A percentile compares a stretch with the other conserved stretches of the same genome.
These are phyloP conservation scores for Ogataea methylovora DNA, from an alignment of 805 yeast genomes.

Conservation along the genomic window DNA sequence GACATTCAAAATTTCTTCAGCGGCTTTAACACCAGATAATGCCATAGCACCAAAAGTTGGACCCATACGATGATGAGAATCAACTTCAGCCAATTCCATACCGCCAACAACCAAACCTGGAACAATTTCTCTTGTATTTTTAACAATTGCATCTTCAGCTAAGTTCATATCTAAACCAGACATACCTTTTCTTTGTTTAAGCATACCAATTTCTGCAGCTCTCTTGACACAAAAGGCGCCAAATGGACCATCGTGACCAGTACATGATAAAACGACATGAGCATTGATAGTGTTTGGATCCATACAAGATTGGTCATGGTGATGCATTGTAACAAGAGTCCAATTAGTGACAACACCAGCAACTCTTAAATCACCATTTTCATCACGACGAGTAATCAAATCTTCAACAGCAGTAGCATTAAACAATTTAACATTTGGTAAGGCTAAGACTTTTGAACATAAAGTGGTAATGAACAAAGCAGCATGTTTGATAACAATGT, in stretches of 20 bases:
- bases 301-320: conserved; percentile 74
- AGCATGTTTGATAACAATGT: conserved; percentile 75
- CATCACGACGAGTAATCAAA: conserved; percentile 62
- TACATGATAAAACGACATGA: conserved; percentile 57
- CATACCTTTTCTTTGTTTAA: conserved; percentile 70
- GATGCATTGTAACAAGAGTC: conserved; percentile 72
- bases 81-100: conserved; percentile 74
- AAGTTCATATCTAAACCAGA: conserved; percentile 73
- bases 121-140: conserved; percentile 55
- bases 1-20: conserved; percentile 36
- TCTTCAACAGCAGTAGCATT: conserved; percentile 80
- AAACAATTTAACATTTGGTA: conserved; percentile 71
- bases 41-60: conserved; percentile 83
- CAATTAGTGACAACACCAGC: conserved; percentile 82
- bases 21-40: conserved; percentile 72
- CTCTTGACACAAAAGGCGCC: conserved; percentile 77
- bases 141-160: conserved; percentile 72
- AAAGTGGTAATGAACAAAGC: conserved; percentile 70
- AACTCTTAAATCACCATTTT: conserved; percentile 51
- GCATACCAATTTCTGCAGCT: conserved; percentile 40
- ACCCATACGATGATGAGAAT: conserved; percentile 77
- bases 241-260: conserved; percentile 81
- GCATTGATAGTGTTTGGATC: conserved; percentile 73
- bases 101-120: conserved; percentile 65
- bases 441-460: conserved; percentile 56